Evolutionary conservation across 2,329 filamentous ascomycete genomes (phyloP).

Genomic region (Penicillium sp.): DNA sequence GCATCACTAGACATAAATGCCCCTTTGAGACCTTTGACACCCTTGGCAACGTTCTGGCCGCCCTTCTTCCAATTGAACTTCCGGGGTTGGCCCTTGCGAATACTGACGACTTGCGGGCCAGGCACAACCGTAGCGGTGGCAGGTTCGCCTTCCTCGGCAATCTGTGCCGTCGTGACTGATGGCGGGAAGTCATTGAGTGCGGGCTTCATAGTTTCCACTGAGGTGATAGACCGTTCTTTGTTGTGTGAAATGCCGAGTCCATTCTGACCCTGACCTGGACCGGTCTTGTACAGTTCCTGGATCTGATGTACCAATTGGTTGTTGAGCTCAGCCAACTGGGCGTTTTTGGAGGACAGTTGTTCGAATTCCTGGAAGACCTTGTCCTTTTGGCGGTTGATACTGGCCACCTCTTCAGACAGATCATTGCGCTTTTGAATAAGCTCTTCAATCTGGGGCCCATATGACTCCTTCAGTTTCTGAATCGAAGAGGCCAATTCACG

Average conservation of each 20-base stretch:
- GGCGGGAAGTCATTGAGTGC: constrained; percentile 48
- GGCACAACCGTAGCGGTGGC: constrained; percentile 54
- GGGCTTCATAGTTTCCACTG: constrained; percentile 43
- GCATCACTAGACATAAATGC: constrained; percentile 71
- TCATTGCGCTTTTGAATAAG: constrained; percentile 83
- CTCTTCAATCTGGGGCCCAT: constrained; percentile 69
- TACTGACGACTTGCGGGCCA: constrained; percentile 89
- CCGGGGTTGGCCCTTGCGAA: constrained; percentile 86
- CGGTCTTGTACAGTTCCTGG: constrained; percentile 84
- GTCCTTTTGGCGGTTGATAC: constrained; percentile 77
- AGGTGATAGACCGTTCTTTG: constrained; percentile 47
- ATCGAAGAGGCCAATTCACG: constrained; percentile 58
- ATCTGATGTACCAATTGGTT: constrained; percentile 92
- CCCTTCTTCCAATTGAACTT: constrained; percentile 99
- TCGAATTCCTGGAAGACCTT: constrained; percentile 94
- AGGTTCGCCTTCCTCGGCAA: constrained; percentile 60
- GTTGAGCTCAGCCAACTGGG: constrained; percentile 89
- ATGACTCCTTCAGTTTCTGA: constrained; percentile 71
- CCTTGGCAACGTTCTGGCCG: constrained; percentile 86
- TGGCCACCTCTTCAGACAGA: constrained; percentile 76
- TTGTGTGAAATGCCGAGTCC: constrained; percentile 57
- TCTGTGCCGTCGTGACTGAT: constrained; percentile 51
- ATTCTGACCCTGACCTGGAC: constrained; percentile 39
- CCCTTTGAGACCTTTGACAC: constrained; percentile 89
- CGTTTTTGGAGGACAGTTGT: constrained; percentile 87